Conservation (phyloP, 2,329 filamentous ascomycete species). For the Diaporthe citri region DNA sequence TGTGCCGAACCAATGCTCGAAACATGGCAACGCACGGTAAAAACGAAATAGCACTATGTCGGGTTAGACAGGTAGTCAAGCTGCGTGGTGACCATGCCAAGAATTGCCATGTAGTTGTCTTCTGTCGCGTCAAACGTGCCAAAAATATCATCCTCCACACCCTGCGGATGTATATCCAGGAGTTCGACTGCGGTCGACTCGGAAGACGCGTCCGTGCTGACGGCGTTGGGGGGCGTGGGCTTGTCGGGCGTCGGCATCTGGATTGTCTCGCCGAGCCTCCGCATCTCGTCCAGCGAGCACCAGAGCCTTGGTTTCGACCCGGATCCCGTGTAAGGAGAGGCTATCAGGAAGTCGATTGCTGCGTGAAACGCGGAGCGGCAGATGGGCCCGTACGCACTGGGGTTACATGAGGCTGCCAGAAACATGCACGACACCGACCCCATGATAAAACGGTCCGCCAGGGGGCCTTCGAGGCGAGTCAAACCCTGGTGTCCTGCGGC, state of each 20-base stretch:
- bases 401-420: not conserved
- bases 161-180: not conserved
- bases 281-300: slow-evolving; percentile 18
- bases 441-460: slow-evolving; percentile 13
- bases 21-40: not conserved
- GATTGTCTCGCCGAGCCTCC: not conserved
- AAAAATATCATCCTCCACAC: slow-evolving; percentile 12
- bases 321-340: not conserved
- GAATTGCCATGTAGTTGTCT: slow-evolving; percentile 13
- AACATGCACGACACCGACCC: slow-evolving; percentile 10
- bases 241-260: slow-evolving; percentile 20
- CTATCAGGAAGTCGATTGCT: not conserved
- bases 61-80: slow-evolving; percentile 16
- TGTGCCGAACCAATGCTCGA: not conserved
- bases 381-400: not conserved
- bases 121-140: slow-evolving; percentile 8
- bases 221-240: not conserved
- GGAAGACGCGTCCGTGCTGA: slow-evolving; percentile 1
- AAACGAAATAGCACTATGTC: not conserved
- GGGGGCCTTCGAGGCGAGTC: not conserved
- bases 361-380: slow-evolving; percentile 8
- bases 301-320: slow-evolving; percentile 1
- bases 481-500: not conserved
- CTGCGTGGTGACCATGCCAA: not conserved
- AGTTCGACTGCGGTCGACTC: slow-evolving; percentile 1